A percentile compares a stretch with the other conserved stretches of the same genome.
Evolutionary conservation across 2,329 filamentous ascomycete genomes (phyloP).

Genomic region (Talaromyces albobiverticillius): DNA sequence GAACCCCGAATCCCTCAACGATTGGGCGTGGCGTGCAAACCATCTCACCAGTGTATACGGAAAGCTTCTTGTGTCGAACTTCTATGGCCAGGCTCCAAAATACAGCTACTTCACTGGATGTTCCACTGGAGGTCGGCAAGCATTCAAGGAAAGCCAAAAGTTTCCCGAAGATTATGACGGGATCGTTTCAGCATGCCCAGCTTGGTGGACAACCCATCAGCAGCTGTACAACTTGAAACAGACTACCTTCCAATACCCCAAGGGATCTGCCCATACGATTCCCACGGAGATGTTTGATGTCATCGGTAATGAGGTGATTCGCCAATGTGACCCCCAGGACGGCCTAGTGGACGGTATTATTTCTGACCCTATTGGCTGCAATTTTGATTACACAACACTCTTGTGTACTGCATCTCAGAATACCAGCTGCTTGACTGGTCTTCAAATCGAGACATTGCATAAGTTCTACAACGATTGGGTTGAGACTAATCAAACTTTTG

Average conservation of each 20-base stretch:
- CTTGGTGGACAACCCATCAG: conserved; percentile 51
- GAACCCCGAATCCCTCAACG: neutral
- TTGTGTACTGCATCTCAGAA: conserved; percentile 32
- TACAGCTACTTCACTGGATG: conserved; percentile 46
- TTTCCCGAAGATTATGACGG: conserved; percentile 47
- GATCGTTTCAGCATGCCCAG: conserved; percentile 41
- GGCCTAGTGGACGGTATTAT: conserved; percentile 53
- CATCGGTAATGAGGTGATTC: conserved; percentile 45
- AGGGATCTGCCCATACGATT: conserved; percentile 45
- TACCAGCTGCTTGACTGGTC: conserved; percentile 41
- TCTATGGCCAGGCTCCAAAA: conserved; percentile 27
- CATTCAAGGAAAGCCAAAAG: conserved; percentile 40
- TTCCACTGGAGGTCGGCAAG: conserved; percentile 45
- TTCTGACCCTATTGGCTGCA: conserved; percentile 46
- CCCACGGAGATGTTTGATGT: conserved; percentile 38
- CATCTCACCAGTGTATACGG: conserved; percentile 20
- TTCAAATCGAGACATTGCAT: conserved; percentile 44
- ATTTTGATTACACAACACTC: conserved; percentile 27
- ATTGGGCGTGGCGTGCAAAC: conserved; percentile 1
- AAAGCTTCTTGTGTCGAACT: conserved; percentile 22
- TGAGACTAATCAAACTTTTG: conserved; percentile 1
- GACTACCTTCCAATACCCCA: conserved; percentile 49
- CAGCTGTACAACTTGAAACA: conserved; percentile 45
- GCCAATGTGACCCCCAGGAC: too few species aligned
- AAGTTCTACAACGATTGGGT: conserved; percentile 37